These are phyloP conservation scores for Vararia minispora DNA, from an alignment of 768 basidiomycete species.

Conservation along the genomic window DNA sequence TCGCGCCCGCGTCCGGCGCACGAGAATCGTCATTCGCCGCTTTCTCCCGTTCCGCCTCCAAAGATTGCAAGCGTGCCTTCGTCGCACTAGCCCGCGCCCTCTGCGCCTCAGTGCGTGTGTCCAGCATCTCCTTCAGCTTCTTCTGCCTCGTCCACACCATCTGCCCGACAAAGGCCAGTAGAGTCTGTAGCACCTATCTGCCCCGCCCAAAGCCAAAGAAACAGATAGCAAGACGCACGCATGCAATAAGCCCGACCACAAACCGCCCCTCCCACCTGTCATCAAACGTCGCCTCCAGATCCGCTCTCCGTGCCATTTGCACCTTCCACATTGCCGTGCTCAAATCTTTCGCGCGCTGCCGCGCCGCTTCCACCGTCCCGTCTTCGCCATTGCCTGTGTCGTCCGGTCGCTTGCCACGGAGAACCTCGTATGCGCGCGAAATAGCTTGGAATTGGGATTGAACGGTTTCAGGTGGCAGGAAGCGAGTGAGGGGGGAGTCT, in stretches of 20 bases:
- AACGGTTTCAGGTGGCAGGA: conserved; percentile 33
- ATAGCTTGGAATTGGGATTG: conserved; percentile 64
- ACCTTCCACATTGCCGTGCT: conserved; percentile 31
- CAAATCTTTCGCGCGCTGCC: conserved; percentile 14
- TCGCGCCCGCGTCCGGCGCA: no score
- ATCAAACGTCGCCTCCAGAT: conserved; percentile 41
- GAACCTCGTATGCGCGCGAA: conserved; percentile 51
- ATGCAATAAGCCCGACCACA: conserved; percentile 41
- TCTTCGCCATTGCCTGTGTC: conserved; percentile 16
- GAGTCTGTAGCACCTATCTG: background rate
- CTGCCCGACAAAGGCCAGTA: conserved; percentile 8
- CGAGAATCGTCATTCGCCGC: no score
- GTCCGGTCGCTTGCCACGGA: conserved; percentile 38
- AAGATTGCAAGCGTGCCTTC: no score
- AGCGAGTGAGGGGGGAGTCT: conserved; percentile 41
- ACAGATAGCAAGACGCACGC: conserved; percentile 27
- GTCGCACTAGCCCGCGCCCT: no score
- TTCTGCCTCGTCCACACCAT: background rate
- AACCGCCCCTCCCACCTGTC: conserved; percentile 60
- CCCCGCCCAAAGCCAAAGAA: background rate
- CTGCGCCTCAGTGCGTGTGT: no score
- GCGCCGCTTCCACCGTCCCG: conserved; percentile 19
- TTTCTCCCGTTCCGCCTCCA: no score
- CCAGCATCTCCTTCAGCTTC: background rate
- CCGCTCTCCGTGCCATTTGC: conserved; percentile 21